Base-by-base conservation (phyloP, 2,329 filamentous ascomycete species). In the Blastomyces emzantsi region DNA sequence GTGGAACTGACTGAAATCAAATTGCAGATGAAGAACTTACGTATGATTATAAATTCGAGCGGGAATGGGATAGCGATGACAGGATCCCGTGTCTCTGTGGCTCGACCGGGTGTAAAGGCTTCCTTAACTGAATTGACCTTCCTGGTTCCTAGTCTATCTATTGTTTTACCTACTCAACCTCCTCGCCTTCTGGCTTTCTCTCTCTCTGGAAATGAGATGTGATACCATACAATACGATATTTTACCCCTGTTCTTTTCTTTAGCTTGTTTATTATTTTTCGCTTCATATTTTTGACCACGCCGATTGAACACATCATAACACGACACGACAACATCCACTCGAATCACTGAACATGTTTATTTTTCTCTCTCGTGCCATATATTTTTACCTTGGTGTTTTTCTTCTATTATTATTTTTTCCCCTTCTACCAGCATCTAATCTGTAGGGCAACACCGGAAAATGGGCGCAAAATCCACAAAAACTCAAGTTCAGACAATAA, bases 11-110 rank as follows among this genome's bases (percentile, higher is more conserved):
- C 25, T 39, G 13, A 22, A 55, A 19, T 2, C 9, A 17, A 36
- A 55, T 30, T 62, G 66, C 73, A 99, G 94, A 97, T 75, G 94
- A 99, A 79, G 94, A 99, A 81, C 87, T 99, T 75, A 99, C 94
- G 1, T 99, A 99, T 80, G 94, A 99, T 81, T 99, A 99, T 84
- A 99, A 99, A 78, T 99, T 99, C 76, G 94, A 99, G 80, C 90
- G 94, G 71, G 94, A 99, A 78, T 90, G 95, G 72, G 92, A 92
- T 72, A 95, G 91, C 70, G 85, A 92, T 67, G 94, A 99, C 76
- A 90, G 94, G 67, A 97, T 99, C 71, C 94, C 94, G 60, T 99
- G 94, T 81, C 87, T 99, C 60, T 99, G 94, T 77, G 94, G 94
- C 65, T 97, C 93, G 54, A 87, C 92, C 39, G 92, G 91, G 58